Percentiles rank a stretch among this genome's conserved stretches.
Evolutionary conservation across 352 stramenopile genomes (phyloP).

Genomic region (Pilasporangium apinafurcum): DNA sequence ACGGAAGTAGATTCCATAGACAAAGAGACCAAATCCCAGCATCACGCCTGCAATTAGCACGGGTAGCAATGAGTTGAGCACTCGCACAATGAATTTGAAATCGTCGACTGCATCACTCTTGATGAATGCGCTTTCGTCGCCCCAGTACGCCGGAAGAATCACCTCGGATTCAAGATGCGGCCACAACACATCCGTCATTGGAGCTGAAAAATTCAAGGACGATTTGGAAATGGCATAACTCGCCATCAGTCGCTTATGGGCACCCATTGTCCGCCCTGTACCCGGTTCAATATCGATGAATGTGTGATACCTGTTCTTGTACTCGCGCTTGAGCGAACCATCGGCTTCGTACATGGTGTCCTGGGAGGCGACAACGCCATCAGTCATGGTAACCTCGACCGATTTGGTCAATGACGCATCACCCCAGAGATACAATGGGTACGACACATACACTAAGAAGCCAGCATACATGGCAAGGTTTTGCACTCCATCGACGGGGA

Average conservation of each 20-base stretch:
- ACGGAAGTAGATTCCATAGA: not conserved
- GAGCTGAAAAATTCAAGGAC: not conserved
- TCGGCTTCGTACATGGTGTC: conserved; percentile 30
- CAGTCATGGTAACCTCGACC: conserved; percentile 43
- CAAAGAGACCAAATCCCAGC: not conserved
- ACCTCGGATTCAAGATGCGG: conserved; percentile 7
- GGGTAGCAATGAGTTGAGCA: conserved; percentile 7
- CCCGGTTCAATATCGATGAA: conserved; percentile 57
- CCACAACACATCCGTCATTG: conserved; percentile 7
- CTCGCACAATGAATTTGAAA: conserved; percentile 5
- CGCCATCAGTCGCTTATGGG: conserved; percentile 59
- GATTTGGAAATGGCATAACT: conserved; percentile 47
- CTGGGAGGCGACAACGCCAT: conserved; percentile 29
- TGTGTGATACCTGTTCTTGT: conserved; percentile 49
- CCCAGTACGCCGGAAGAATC: conserved; percentile 7
- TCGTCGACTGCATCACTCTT: not conserved
- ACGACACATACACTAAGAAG: conserved; percentile 56
- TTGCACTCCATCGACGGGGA: conserved; percentile 47
- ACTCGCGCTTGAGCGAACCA: conserved; percentile 33
- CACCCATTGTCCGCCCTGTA: conserved; percentile 66
- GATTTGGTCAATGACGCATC: conserved; percentile 31
- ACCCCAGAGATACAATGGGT: conserved; percentile 53
- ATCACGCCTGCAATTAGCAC: conserved; percentile 5
- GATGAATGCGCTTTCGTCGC: conserved; percentile 7
- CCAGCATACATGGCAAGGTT: conserved; percentile 34